Percentiles rank a stretch among this genome's conserved stretches.
Evolutionary conservation across 371 early-diverging fungal genomes (phyloP).

Genomic region (Apophysomyces ossiformis): DNA sequence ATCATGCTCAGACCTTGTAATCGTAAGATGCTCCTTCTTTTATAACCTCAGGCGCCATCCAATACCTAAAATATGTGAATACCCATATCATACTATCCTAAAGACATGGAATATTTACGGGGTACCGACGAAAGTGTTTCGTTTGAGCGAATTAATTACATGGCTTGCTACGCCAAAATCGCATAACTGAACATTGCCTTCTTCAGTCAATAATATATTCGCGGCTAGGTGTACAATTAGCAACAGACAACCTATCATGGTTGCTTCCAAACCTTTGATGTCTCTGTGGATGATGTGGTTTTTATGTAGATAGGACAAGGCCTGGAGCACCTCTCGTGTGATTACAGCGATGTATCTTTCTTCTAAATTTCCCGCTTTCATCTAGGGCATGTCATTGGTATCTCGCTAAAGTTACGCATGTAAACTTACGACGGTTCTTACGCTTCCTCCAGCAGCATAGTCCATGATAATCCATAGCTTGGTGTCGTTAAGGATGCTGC

Average conservation of each 20-base stretch:
- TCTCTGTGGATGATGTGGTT: slow-evolving; percentile 96
- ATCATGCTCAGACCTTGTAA: slow-evolving; percentile 56
- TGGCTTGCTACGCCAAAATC: slow-evolving; percentile 91
- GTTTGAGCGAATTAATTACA: slow-evolving; percentile 69
- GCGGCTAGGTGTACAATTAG: slow-evolving; percentile 59
- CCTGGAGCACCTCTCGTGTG: slow-evolving; percentile 83
- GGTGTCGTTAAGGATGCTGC: slow-evolving; percentile 86
- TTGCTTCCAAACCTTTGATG: slow-evolving; percentile 81
- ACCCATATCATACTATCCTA: slow-evolving; percentile 12
- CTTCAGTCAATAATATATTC: slow-evolving; percentile 90
- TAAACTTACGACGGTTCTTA: slow-evolving; percentile 77
- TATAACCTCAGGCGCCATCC: slow-evolving; percentile 93
- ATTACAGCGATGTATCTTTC: slow-evolving; percentile 89
- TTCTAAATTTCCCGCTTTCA: slow-evolving; percentile 87
- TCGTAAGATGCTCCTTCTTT: slow-evolving; percentile 80
- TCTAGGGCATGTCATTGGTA: slow-evolving; percentile 39
- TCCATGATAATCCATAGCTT: slow-evolving; percentile 99
- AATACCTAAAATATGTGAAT: slow-evolving; percentile 56
- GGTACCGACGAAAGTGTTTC: slow-evolving; percentile 90
- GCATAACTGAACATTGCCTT: slow-evolving; percentile 93
- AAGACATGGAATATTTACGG: slow-evolving; percentile 61
- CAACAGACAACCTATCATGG: slow-evolving; percentile 5
- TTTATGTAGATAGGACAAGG: slow-evolving; percentile 92
- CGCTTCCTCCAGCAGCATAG: slow-evolving; percentile 94
- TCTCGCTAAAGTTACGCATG: not conserved